Conservation (phyloP, 352 stramenopile species). For the Globisporangium iwayamae region DNA sequence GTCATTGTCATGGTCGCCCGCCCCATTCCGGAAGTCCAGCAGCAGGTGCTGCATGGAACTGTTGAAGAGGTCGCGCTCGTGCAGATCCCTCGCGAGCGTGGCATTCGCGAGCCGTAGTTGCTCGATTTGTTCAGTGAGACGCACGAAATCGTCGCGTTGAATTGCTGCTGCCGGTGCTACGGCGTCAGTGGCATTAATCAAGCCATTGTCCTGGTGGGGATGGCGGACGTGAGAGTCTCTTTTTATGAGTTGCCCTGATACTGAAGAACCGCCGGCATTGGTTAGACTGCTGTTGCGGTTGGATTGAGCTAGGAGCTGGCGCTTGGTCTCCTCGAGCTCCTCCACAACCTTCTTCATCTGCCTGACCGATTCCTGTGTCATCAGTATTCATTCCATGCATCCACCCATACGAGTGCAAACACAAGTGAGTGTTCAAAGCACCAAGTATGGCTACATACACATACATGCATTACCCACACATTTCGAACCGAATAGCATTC, state of each 20-base stretch:
- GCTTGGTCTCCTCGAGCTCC: constrained; percentile 45
- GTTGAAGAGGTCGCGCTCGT: constrained; percentile 43
- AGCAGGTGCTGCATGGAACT: constrained; percentile 57
- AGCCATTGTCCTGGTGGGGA: too few species aligned
- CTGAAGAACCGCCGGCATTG: not conserved
- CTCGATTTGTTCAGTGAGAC: constrained; percentile 43
- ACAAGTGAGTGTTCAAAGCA: not conserved
- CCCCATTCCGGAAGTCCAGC: constrained; percentile 29
- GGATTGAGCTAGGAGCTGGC: constrained; percentile 23
- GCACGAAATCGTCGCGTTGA: constrained; percentile 35
- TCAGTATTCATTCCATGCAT: not conserved
- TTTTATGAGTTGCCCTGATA: not conserved
- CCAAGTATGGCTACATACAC: not conserved
- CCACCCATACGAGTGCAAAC: not conserved
- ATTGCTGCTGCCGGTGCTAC: not conserved
- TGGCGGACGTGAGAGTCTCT: too few species aligned
- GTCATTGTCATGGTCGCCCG: constrained; percentile 9
- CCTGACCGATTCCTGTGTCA: constrained; percentile 40
- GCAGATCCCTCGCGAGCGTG: constrained; percentile 33
- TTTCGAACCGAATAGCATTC: not conserved
- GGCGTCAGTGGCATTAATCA: too few species aligned
- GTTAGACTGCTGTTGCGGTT: not conserved
- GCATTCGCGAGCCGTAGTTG: constrained; percentile 39
- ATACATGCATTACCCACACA: not conserved
- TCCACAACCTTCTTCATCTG: constrained; percentile 42